Evolutionary conservation across 1,139 yeast species (phyloP), one percentile per base, ranked within the genome.

Genomic region (Yamadazyma triangularis): DNA sequence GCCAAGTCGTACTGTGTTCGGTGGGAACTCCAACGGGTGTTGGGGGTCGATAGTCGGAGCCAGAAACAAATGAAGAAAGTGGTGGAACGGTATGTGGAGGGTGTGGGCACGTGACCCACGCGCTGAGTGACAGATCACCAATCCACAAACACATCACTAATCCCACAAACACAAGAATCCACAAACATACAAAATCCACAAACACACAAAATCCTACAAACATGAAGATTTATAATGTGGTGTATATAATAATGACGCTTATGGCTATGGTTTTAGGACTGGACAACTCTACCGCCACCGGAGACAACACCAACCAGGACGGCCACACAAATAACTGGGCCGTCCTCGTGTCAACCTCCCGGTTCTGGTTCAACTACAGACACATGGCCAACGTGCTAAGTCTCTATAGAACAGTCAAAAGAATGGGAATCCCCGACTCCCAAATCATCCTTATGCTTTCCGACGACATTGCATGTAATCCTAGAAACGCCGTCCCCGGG

Each of bases 321-420:
- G 60, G 59, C 20, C 89, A 82, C 50, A 83, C 93, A 15, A 85
- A 84, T 53, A 85, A 85, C 56, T 85, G 94, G 95, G 98, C 98
- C 0, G 97, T 91, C 4, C 63, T 91, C 32, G 96, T 91, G 20
- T 88, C 96, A 3, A 89, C 98, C 1, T 88, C 97, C 4, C 69
- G 97, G 40, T 91, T 91, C 59, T 91, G 99, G 99, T 91, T 91
- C 69, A 91, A 91, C 57, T 91, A 91, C 54, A 72, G 96, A 54
- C 99, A 91, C 58, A 87, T 91, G 89, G 98, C 98, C 27, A 91
- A 91, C 57, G 95, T 85, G 13, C 68, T 91, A 44, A 84, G 95
- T 55, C 79, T 93, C 74, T 91, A 91, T 61, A 73, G 98, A 46
- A 91, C 97, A 0, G 98, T 91, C 21, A 91, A 89, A 58, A 68